Base-by-base conservation (phyloP, 768 basidiomycete species). In the Rhizopogon vinicolor region DNA sequence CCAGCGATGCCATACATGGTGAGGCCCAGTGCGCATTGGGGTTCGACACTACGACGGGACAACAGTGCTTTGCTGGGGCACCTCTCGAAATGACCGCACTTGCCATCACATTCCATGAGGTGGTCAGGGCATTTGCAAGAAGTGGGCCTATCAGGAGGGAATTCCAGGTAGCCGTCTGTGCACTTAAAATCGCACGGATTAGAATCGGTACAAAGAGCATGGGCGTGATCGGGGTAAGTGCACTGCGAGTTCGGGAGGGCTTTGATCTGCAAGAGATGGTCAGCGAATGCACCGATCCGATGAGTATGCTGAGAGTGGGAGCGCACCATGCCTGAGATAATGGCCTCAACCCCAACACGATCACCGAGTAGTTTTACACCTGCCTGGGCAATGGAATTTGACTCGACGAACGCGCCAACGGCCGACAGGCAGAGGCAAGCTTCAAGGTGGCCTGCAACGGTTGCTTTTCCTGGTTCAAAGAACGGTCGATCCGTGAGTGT, bases 181-280 rank as follows among this genome's bases (percentile, higher is more conserved):
- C 72, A 72, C 10, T 62, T 7, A 54, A 69, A 74, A 49, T 58
- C 59, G 37, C 73, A 76, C 16, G 56, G 63, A 16, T 62, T 57
- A 19, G 40, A 54, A 3, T 35, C 5, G 8, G 60, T 57, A 50
- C 62, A 65, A 3, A 59, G 35, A 10, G 67, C 58, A 7, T 29
- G 45, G 0, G 63, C 58, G 45, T 75, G 69, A n/a, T 52, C 53
- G 7, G 74, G 74, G 54, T 68, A 74, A 7, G 62, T 49, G 54
- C 75, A 75, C 39, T 65, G 40, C 29, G 60, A 40, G 40, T 63
- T 62, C 0, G 44, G 25, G n/a, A 48, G 40, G 28, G 41, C 40
- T 44, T 64, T 60, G 52, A 73, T 62, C 74, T 72, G 35, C 18
- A 10, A 53, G 41, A 40, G 19, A 31, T 14, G 0, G 5, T 31